phyloP scores from a whole-genome alignment of 2,329 filamentous ascomycete species.

The Didymella segeticola region DNA sequence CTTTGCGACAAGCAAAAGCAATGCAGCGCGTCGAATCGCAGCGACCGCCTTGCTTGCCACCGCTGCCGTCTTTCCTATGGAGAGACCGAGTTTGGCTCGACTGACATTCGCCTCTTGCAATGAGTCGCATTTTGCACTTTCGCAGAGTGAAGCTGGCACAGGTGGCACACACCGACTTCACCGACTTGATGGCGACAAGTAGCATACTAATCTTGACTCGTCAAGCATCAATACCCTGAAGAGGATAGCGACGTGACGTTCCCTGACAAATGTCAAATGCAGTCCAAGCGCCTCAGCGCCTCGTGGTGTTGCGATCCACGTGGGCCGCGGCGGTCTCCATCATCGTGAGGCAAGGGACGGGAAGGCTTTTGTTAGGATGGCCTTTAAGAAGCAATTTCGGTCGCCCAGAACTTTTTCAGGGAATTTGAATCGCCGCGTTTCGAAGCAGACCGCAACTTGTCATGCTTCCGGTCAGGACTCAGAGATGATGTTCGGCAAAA shows the following conservation, averaged over 20 bases:
- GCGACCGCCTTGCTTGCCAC: conserved; percentile 15
- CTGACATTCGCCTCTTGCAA: conserved; percentile 4
- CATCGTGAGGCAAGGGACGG: conserved; percentile 16
- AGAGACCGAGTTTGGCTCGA: conserved; percentile 4
- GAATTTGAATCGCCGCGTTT: conserved; percentile 19
- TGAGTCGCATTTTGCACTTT: conserved; percentile 15
- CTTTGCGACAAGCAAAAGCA: conserved; percentile 1
- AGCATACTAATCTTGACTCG: conserved; percentile 21
- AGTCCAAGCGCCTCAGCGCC: conserved; percentile 17
- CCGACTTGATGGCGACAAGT: conserved; percentile 28
- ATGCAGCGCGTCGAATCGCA: conserved; percentile 7
- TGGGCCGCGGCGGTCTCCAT: conserved; percentile 22
- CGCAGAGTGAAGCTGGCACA: conserved; percentile 23
- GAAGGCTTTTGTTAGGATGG: conserved; percentile 1
- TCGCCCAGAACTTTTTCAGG: conserved; percentile 22
- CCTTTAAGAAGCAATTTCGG: conserved; percentile 18
- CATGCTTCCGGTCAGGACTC: conserved; percentile 27
- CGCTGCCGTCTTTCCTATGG: conserved; percentile 8
- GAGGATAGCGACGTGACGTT: background rate
- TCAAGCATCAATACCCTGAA: conserved; percentile 1
- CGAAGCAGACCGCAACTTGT: conserved; percentile 30
- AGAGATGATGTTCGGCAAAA: conserved; percentile 25
- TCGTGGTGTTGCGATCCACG: conserved; percentile 25
- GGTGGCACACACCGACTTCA: conserved; percentile 16
- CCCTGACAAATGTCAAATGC: conserved; percentile 10